phyloP scores from a whole-genome alignment of 78 protist species.

The Polysphondylium violaceum region DNA sequence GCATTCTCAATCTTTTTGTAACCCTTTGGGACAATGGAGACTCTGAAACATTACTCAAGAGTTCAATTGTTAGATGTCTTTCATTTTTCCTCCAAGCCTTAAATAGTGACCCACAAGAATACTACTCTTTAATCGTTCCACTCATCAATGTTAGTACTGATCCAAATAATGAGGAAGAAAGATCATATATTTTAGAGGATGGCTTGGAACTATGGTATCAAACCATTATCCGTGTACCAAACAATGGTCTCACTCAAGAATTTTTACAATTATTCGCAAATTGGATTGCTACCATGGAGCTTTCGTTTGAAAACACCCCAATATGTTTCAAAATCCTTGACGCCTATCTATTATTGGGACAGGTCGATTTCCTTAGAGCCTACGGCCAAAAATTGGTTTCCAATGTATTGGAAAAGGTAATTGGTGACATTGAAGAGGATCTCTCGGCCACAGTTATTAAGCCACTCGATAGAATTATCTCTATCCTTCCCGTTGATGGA shows the following conservation, averaged over 20 bases:
- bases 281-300: background rate
- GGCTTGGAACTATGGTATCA: conserved; percentile 43
- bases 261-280: conserved; percentile 3
- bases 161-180: background rate
- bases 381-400: background rate
- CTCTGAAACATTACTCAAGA: background rate
- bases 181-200: conserved; percentile 14
- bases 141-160: conserved; percentile 13
- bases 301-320: background rate
- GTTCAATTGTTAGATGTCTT: conserved; percentile 18
- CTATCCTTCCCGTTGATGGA: conserved; percentile 16
- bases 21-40: conserved; percentile 26
- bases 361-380: background rate
- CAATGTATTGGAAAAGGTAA: background rate
- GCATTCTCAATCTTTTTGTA: background rate
- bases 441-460: background rate
- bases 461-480: conserved; percentile 24
- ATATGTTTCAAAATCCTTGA: conserved; percentile 27
- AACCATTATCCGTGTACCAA: conserved; percentile 3
- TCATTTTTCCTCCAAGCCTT: conserved; percentile 54
- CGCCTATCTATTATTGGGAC: conserved; percentile 31
- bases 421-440: conserved; percentile 31
- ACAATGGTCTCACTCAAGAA: background rate
- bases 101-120: conserved; percentile 38
- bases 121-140: conserved; percentile 19